Percentiles rank a stretch among this genome's conserved stretches.
Conservation (phyloP, 2,329 filamentous ascomycete genomes). For the Colletotrichum spaethianum region DNA sequence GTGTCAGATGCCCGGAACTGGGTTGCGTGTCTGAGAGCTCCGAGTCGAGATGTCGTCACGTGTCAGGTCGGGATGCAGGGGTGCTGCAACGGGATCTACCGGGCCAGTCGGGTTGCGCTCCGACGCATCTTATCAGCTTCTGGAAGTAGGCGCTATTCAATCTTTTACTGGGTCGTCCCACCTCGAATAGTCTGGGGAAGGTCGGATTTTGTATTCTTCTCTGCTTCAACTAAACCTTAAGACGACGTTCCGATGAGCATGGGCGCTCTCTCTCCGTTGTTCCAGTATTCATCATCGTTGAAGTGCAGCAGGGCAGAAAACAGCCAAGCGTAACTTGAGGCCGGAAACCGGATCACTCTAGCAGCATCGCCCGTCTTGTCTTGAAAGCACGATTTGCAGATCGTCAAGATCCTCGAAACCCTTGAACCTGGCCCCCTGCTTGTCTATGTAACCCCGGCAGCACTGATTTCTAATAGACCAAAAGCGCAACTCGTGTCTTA, state of each 20-base stretch:
- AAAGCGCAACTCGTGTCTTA: not conserved
- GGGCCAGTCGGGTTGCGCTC: constrained; percentile 24
- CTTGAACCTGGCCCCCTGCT: not conserved
- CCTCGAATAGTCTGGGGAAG: constrained; percentile 36
- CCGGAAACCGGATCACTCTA: not conserved
- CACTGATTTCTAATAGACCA: not conserved
- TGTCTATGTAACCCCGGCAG: not conserved
- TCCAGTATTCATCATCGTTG: not conserved
- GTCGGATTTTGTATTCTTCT: not conserved
- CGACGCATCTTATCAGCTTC: constrained; percentile 14
- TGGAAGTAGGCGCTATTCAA: constrained; percentile 18
- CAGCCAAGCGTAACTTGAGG: not conserved
- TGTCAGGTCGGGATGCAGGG: constrained; percentile 23
- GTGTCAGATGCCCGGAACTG: constrained; percentile 24
- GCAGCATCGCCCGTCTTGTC: not conserved
- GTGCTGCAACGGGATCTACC: constrained; percentile 11
- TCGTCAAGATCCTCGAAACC: not conserved
- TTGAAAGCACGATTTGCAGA: not conserved
- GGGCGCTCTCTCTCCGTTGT: not conserved
- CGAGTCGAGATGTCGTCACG: constrained; percentile 38
- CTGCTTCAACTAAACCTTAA: constrained; percentile 17
- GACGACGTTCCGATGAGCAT: not conserved
- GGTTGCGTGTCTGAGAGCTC: constrained; percentile 26
- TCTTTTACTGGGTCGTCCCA: constrained; percentile 35
- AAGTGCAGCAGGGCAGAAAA: not conserved